These are phyloP conservation scores for Pterocarpus macrocarpus DNA, from an alignment of 306 rosid genomes.

Conservation along the genomic window DNA sequence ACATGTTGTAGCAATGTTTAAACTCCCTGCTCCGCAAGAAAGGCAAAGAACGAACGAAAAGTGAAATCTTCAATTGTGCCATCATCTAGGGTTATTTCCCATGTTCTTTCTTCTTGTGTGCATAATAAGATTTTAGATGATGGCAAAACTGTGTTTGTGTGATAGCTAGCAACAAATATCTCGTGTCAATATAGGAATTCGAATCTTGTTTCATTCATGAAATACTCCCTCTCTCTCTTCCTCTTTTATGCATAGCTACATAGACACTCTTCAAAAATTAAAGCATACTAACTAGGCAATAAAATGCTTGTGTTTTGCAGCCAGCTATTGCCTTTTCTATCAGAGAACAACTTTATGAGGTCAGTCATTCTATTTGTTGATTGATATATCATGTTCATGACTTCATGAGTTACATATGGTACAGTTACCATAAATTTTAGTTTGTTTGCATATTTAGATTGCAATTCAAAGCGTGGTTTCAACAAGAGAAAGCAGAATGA, in stretches of 20 bases:
- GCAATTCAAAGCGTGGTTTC: conserved; percentile 90
- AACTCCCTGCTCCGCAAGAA: conserved; percentile 14
- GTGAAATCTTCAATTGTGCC: conserved; percentile 16
- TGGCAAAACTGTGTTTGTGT: conserved; percentile 12
- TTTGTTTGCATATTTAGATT: conserved; percentile 60
- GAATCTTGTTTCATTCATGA: conserved; percentile 18
- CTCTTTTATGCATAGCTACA: background rate
- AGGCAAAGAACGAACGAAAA: conserved; percentile 5
- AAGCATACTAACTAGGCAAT: conserved; percentile 29
- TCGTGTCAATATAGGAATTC: conserved; percentile 26
- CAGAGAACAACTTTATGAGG: conserved; percentile 93
- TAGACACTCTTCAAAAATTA: conserved; percentile 22
- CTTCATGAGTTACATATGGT: background rate
- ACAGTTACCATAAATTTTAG: conserved; percentile 1
- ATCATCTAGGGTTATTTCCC: background rate
- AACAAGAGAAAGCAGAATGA: conserved; percentile 90
- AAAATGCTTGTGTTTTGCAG: conserved; percentile 60
- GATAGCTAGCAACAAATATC: conserved; percentile 17
- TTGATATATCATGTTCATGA: conserved; percentile 15
- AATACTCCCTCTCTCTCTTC: background rate
- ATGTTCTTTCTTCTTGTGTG: background rate
- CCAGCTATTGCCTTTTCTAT: conserved; percentile 91
- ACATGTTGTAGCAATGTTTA: background rate
- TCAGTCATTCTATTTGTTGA: conserved; percentile 41
- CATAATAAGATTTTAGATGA: conserved; percentile 6